These are phyloP conservation scores for Chalara sp. DNA, from an alignment of 2,329 filamentous ascomycete genomes.

Conservation along the genomic window DNA sequence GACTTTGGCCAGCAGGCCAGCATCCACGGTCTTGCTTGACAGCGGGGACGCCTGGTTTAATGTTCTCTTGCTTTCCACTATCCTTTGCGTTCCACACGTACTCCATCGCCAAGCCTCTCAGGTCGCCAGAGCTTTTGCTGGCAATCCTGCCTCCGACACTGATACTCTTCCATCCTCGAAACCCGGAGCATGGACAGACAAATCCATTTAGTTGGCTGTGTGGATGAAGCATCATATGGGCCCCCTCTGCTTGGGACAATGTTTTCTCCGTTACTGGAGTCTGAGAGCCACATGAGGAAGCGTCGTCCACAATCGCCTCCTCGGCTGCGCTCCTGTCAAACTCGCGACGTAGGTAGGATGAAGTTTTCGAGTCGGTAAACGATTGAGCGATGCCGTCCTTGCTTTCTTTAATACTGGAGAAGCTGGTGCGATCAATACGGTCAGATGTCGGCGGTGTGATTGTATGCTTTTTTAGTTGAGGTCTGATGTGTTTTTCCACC, in stretches of 20 bases:
- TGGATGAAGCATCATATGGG: conserved; percentile 32
- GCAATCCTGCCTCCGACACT: conserved; percentile 47
- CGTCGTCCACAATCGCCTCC: conserved; percentile 40
- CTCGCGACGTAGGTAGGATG: conserved; percentile 38
- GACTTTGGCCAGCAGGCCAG: conserved; percentile 39
- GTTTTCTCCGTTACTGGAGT: conserved; percentile 3
- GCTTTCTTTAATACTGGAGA: conserved; percentile 26
- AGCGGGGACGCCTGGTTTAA: not conserved
- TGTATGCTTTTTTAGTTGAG: conserved; percentile 1
- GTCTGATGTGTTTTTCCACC: not conserved
- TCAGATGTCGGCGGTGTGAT: conserved; percentile 15
- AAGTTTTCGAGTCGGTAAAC: conserved; percentile 55
- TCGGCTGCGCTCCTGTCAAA: conserved; percentile 18
- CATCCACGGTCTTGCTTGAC: conserved; percentile 20
- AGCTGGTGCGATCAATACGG: conserved; percentile 23
- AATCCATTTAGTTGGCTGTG: conserved; percentile 50
- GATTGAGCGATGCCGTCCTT: conserved; percentile 44
- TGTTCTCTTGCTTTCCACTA: not conserved
- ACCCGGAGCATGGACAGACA: conserved; percentile 50
- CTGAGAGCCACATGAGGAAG: conserved; percentile 27
- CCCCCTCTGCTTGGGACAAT: conserved; percentile 3
- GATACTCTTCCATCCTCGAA: conserved; percentile 58
- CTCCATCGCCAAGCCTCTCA: conserved; percentile 47
- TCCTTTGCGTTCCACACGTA: conserved; percentile 38
- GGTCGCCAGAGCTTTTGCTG: conserved; percentile 55